Evolutionary conservation across 164 flowering plant genomes (phyloP).

Genomic region (Berberis thunbergii): DNA sequence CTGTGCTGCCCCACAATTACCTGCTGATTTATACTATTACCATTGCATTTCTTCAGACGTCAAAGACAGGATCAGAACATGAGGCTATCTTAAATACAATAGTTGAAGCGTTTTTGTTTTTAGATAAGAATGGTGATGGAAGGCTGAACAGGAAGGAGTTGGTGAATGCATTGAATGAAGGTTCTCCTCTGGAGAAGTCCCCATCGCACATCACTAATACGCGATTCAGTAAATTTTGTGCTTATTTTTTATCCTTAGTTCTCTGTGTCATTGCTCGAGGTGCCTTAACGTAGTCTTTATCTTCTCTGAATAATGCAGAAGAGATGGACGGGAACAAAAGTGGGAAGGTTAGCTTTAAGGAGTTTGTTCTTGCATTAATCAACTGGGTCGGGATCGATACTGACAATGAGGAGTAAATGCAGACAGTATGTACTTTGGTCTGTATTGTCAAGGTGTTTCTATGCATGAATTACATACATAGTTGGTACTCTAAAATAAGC

Average conservation of each 20-base stretch:
- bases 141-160: conserved; percentile 63
- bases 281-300: neutral
- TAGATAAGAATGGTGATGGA: conserved; percentile 71
- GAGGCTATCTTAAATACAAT: conserved; percentile 57
- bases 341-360: conserved; percentile 66
- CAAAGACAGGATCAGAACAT: conserved; percentile 31
- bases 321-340: conserved; percentile 72
- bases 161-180: conserved; percentile 49
- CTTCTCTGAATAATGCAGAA: conserved; percentile 33
- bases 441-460: too few species aligned
- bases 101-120: conserved; percentile 61
- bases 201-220: conserved; percentile 43
- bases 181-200: conserved; percentile 47
- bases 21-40: conserved; percentile 1
- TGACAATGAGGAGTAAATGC: conserved; percentile 30
- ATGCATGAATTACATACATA: too few species aligned
- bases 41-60: conserved; percentile 25
- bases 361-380: conserved; percentile 56
- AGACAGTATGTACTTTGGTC: neutral
- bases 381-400: conserved; percentile 64
- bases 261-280: neutral
- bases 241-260: conserved; percentile 8
- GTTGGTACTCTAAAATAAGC: too few species aligned
- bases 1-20: neutral
- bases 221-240: conserved; percentile 41